Percentiles rank a stretch among this genome's conserved stretches.
Evolutionary conservation across 495 filamentous ascomycete genomes (phyloP).

Genomic region (Neurospora pannonica): DNA sequence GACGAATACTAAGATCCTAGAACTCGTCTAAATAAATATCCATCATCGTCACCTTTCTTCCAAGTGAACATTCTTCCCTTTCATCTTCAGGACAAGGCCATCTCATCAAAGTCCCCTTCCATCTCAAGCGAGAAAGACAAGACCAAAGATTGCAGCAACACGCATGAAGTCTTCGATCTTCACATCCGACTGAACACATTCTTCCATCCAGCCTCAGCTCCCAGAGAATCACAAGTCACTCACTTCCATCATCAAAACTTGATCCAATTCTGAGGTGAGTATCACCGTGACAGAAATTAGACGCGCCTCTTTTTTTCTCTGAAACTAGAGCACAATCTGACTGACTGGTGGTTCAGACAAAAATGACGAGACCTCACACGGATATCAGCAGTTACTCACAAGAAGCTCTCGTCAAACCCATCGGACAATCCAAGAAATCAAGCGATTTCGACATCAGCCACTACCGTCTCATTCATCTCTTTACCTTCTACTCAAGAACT

Average conservation of each 20-base stretch:
- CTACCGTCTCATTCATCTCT: no score
- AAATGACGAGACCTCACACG: no score
- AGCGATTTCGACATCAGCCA: no score
- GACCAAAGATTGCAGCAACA: not conserved
- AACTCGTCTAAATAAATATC: not conserved
- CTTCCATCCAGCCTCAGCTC: not conserved
- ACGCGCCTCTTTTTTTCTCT: not conserved
- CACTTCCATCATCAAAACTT: not conserved
- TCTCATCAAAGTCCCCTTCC: not conserved
- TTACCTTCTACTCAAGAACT: no score
- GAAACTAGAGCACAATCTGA: no score
- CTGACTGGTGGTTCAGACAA: no score
- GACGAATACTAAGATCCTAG: no score
- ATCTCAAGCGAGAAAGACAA: not conserved
- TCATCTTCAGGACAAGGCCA: no score
- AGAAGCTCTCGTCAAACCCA: no score
- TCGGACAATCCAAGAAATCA: no score
- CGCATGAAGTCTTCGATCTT: not conserved
- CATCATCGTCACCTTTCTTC: not conserved
- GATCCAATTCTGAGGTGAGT: not conserved
- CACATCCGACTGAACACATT: not conserved
- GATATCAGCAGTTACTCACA: no score
- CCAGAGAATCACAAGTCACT: not conserved
- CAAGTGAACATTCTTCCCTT: no score
- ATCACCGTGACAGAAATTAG: not conserved